Evolutionary conservation across 306 rosid genomes (phyloP).

Genomic region (Biancaea sappan): DNA sequence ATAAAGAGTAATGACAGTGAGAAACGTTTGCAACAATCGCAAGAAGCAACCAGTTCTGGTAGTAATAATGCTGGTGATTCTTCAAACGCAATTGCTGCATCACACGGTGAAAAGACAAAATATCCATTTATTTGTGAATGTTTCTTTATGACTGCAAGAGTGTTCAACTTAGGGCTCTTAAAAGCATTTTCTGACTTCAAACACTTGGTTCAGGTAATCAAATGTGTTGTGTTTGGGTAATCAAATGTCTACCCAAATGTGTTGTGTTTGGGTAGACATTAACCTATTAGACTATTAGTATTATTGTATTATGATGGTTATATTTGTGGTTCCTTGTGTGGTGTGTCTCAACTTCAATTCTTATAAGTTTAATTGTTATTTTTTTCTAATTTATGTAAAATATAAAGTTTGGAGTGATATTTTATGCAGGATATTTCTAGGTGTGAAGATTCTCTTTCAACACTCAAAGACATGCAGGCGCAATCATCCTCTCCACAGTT

Average conservation of each 20-base stretch:
- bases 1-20: conserved; percentile 61
- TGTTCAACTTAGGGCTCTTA: conserved; percentile 89
- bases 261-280: conserved; percentile 19
- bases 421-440: conserved; percentile 82
- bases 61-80: conserved; percentile 53
- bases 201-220: conserved; percentile 91
- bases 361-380: conserved; percentile 21
- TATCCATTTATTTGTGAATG: conserved; percentile 95
- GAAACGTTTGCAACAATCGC: conserved; percentile 80
- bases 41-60: conserved; percentile 89
- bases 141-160: conserved; percentile 98
- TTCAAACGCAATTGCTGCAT: conserved; percentile 45
- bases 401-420: conserved; percentile 16
- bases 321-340: conserved; percentile 17
- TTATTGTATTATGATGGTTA: conserved; percentile 24
- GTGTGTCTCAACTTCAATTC: conserved; percentile 14
- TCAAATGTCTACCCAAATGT: no score
- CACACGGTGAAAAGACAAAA: conserved; percentile 57
- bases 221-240: conserved; percentile 13
- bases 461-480: conserved; percentile 76
- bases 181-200: conserved; percentile 96
- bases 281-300: background rate
- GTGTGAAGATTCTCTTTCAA: conserved; percentile 80
- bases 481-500: conserved; percentile 67
- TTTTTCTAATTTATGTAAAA: conserved; percentile 20